These are phyloP conservation scores for Botrytis pseudocinerea DNA, from an alignment of 2,329 filamentous ascomycete species.

Conservation along the genomic window DNA sequence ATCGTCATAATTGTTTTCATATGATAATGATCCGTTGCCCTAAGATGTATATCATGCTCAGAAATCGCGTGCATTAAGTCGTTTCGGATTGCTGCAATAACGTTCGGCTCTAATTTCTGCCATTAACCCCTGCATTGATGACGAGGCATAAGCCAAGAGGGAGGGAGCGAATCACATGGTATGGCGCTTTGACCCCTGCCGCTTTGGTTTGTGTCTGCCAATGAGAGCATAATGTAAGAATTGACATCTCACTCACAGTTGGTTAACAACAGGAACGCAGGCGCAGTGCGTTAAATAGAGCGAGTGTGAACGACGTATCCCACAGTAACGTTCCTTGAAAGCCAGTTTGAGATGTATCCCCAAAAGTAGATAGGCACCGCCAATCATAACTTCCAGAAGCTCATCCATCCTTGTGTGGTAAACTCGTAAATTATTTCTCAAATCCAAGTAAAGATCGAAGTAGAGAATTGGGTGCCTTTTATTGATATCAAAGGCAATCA, in stretches of 20 bases:
- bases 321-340: background rate
- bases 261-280: constrained; percentile 4
- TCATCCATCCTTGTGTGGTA: background rate
- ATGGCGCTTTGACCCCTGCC: constrained; percentile 9
- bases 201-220: background rate
- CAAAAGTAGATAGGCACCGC: background rate
- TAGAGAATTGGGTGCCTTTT: background rate
- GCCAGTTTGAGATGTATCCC: background rate
- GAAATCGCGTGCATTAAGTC: background rate
- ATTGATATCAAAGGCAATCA: background rate
- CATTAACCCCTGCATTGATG: background rate
- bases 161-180: background rate
- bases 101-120: background rate
- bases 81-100: background rate
- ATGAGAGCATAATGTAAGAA: background rate
- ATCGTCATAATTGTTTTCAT: background rate
- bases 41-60: background rate
- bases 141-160: background rate
- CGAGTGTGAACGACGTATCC: background rate
- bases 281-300: background rate
- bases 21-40: background rate
- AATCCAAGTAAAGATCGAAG: background rate
- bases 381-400: background rate
- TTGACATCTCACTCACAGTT: background rate
- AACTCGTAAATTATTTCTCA: background rate